phyloP scores from a whole-genome alignment of 805 yeast species.

The Candida suzukii region DNA sequence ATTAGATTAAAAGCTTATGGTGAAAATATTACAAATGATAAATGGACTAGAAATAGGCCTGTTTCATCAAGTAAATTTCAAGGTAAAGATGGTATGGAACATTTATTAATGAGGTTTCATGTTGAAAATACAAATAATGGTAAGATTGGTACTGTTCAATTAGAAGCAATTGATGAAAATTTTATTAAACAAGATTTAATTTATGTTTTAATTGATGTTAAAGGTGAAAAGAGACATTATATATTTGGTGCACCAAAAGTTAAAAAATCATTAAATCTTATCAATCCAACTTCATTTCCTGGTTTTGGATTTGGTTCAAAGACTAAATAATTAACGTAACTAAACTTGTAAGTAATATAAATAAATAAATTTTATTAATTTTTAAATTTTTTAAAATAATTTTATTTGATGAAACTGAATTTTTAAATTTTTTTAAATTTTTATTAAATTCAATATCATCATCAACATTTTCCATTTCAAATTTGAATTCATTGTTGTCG shows the following conservation, averaged over 20 bases:
- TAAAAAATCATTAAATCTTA: constrained; percentile 26
- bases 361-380: constrained; percentile 3
- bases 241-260: constrained; percentile 54
- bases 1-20: constrained; percentile 77
- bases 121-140: constrained; percentile 54
- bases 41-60: constrained; percentile 88
- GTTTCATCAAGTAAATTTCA: constrained; percentile 56
- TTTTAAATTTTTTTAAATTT: background rate
- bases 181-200: constrained; percentile 62
- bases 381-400: constrained; percentile 6
- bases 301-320: constrained; percentile 88
- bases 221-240: constrained; percentile 62
- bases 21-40: constrained; percentile 52
- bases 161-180: constrained; percentile 72
- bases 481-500: constrained; percentile 2
- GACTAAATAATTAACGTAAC: constrained; percentile 3
- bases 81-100: constrained; percentile 75
- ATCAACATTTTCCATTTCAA: constrained; percentile 8
- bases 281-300: constrained; percentile 51
- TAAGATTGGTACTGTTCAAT: constrained; percentile 61
- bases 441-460: constrained; percentile 7
- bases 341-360: constrained; percentile 6
- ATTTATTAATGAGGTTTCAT: constrained; percentile 76
- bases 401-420: background rate
- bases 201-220: constrained; percentile 69